Base-by-base conservation (phyloP, 192 early-diverging fungal species). In the Coemansia javaensis region DNA sequence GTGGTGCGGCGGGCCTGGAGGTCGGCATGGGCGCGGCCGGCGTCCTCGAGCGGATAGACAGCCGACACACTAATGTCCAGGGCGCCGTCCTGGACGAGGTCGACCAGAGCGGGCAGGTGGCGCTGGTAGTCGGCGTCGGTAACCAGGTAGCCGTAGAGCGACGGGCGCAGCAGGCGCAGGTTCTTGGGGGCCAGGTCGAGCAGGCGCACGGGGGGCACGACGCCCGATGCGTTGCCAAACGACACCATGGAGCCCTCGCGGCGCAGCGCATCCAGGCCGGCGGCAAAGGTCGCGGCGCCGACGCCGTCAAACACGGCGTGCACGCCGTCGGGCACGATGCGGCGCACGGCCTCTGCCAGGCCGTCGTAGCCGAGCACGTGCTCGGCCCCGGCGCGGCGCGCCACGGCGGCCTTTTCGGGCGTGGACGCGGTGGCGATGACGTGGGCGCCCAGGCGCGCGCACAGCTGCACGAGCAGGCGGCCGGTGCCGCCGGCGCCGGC, bases 401-500 rank as follows among this genome's bases (percentile, higher is more conserved):
- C 87, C 20, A 83, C 33, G 16, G 75, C 55, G 1, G 81, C 83
- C 69, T 96, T 96, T 22, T 80, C 84, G 0, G 72, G 65, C 2
- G 75, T 81, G 14, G 87, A 90, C 1, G 81, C 81, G 1, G 91
- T 93, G 37, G 89, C 89, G 47, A 97, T 95, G 37, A 95, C 94
- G 32, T 72, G 76, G 15, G 93, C 94, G 6, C 94, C 94, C 2
- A 79, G 46, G 8, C 78, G 50, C 50, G 84, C 85, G 58, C 77
- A 75, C 40, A 95, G 38, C 63, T 95, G 93, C 21, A 84, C 79
- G 23, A 95, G 67, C 15, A 92, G 59, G 12, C 79, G 69, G 5
- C 94, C 94, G 22, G 88, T 86, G 27, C 92, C 94, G 10, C 94
- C 92, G 13, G 92, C 94, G 3, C 89, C 90, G 4, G 94, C 92